Evolutionary conservation across 2,329 filamentous ascomycete genomes (phyloP).

Genomic region (Curvularia hawaiiensis): DNA sequence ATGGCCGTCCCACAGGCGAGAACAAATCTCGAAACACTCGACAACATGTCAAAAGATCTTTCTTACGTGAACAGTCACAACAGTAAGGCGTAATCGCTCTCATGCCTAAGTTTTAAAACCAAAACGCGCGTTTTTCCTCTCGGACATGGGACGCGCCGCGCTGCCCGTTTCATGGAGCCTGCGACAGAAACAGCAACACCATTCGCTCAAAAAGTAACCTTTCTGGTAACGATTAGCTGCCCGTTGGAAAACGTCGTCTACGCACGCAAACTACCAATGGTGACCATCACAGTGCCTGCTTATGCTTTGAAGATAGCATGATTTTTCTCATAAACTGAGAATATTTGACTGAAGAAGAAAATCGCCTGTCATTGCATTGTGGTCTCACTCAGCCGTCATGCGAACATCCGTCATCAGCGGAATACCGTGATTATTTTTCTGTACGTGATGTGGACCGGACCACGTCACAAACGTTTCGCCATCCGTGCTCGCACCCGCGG

Average conservation of each 20-base stretch:
- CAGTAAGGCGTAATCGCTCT: slow-evolving; percentile 1
- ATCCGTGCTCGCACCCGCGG: slow-evolving; percentile 32
- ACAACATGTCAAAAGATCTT: slow-evolving; percentile 6
- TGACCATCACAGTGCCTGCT: background rate
- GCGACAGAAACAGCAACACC: slow-evolving; percentile 19
- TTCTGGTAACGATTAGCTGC: background rate
- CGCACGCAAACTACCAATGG: background rate
- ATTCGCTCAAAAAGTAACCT: background rate
- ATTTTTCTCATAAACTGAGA: background rate
- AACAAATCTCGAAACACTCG: slow-evolving; percentile 10
- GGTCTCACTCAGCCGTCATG: no score
- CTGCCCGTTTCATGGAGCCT: slow-evolving; percentile 14
- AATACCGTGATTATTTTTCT: background rate
- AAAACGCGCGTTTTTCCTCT: slow-evolving; percentile 18
- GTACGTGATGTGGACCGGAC: slow-evolving; percentile 10
- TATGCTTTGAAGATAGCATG: background rate
- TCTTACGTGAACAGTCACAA: slow-evolving; percentile 19
- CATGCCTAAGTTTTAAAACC: slow-evolving; percentile 32
- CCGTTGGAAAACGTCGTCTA: background rate
- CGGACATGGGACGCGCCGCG: slow-evolving; percentile 4
- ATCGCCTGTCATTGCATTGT: background rate
- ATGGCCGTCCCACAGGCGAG: background rate
- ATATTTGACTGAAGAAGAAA: background rate
- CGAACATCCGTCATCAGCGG: background rate
- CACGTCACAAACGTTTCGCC: slow-evolving; percentile 28